phyloP scores from a whole-genome alignment of 2,329 filamentous ascomycete species.

The Gaeumannomyces tritici region DNA sequence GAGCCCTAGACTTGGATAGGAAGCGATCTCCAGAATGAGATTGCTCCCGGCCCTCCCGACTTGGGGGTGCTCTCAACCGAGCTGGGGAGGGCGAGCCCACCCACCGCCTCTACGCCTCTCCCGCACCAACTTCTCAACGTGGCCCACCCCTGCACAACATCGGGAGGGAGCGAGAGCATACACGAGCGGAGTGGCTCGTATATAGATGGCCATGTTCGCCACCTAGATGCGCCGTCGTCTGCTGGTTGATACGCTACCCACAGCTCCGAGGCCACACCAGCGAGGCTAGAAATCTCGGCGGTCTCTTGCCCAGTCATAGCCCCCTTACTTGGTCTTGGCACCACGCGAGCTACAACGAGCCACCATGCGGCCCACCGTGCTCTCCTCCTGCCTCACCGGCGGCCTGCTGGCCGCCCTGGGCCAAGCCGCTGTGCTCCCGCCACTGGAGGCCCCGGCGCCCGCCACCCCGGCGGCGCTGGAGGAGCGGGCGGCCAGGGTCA shows the following conservation, averaged over 20 bases:
- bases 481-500: conserved; percentile 40
- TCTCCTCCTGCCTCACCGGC: background rate
- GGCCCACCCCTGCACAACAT: background rate
- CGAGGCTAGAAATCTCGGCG: background rate
- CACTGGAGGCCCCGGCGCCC: background rate
- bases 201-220: background rate
- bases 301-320: background rate
- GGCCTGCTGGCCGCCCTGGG: background rate
- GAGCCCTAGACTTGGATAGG: no score
- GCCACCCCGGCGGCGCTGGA: conserved; percentile 17
- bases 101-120: no score
- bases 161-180: no score
- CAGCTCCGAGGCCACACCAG: background rate
- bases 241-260: background rate
- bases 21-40: background rate
- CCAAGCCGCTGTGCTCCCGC: background rate
- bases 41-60: background rate
- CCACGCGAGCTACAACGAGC: background rate
- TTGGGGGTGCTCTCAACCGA: no score
- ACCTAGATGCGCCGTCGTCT: background rate
- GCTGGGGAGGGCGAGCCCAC: no score
- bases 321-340: background rate
- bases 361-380: background rate
- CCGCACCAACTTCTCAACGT: no score
- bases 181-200: background rate